phyloP scores from a whole-genome alignment of 139 green algal species.

The Auxenochlorella protothecoides region DNA sequence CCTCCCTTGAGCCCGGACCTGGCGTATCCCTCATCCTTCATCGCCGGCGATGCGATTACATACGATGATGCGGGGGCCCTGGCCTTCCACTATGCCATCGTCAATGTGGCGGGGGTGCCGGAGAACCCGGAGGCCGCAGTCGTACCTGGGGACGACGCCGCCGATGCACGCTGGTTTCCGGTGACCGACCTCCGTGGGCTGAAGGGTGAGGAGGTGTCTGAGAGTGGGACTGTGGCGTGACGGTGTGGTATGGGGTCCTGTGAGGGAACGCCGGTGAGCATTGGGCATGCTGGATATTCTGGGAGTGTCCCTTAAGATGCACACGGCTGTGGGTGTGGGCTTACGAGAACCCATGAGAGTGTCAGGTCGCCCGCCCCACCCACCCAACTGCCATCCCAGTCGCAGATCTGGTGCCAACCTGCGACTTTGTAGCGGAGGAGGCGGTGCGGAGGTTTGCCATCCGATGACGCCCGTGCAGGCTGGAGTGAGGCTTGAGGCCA shows the following conservation, averaged over 20 bases:
- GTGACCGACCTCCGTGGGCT: not conserved
- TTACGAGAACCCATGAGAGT: too few species aligned
- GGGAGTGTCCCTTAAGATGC: too few species aligned
- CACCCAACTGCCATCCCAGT: too few species aligned
- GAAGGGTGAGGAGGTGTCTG: too few species aligned
- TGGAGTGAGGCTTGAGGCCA: too few species aligned
- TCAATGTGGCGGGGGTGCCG: conserved; percentile 6
- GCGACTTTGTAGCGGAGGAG: conserved; percentile 8
- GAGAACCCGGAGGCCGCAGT: conserved; percentile 2
- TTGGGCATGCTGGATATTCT: too few species aligned
- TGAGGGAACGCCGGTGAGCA: too few species aligned
- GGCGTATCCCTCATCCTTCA: conserved; percentile 33
- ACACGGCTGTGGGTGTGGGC: too few species aligned
- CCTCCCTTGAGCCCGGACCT: conserved; percentile 16
- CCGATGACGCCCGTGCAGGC: too few species aligned
- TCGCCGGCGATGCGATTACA: conserved; percentile 36
- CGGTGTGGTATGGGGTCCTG: too few species aligned
- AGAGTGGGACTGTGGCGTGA: too few species aligned
- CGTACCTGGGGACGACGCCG: conserved; percentile 5
- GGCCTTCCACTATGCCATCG: conserved; percentile 16
- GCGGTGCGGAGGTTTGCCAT: conserved; percentile 6
- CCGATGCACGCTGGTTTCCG: conserved; percentile 6
- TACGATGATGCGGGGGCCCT: conserved; percentile 7
- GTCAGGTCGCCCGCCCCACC: too few species aligned
- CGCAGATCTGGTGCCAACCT: conserved; percentile 12